phyloP scores from a whole-genome alignment of 164 flowering plant genomes.

The Taxillus chinensis region DNA sequence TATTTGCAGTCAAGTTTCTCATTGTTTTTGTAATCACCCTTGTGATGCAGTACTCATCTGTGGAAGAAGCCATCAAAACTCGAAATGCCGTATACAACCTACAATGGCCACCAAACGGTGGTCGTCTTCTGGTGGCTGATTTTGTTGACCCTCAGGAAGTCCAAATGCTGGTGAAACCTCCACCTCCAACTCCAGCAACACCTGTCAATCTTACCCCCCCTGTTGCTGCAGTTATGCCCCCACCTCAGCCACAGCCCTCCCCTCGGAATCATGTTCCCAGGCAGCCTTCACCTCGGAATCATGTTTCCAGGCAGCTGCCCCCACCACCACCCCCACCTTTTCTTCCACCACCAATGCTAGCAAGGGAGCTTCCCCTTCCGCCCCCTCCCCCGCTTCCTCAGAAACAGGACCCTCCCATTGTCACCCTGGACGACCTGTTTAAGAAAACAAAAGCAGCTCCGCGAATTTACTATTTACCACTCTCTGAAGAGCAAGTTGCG shows the following conservation, averaged over 20 bases:
- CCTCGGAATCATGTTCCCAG: conserved; percentile 33
- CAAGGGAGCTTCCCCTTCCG: conserved; percentile 43
- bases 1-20: neutral
- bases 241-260: conserved; percentile 21
- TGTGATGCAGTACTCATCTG: conserved; percentile 65
- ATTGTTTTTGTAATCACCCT: neutral
- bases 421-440: conserved; percentile 81
- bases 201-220: conserved; percentile 16
- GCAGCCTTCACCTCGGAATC: conserved; percentile 49
- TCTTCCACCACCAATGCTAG: conserved; percentile 39
- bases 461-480: conserved; percentile 75
- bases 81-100: conserved; percentile 82
- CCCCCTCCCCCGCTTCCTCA: conserved; percentile 54
- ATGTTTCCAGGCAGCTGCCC: conserved; percentile 26
- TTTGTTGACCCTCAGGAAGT: conserved; percentile 91
- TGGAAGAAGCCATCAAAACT: conserved; percentile 78
- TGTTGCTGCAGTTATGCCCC: conserved; percentile 5
- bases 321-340: conserved; percentile 52
- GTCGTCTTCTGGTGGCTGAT: conserved; percentile 68
- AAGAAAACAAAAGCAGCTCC: conserved; percentile 70
- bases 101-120: conserved; percentile 95
- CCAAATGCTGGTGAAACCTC: conserved; percentile 39
- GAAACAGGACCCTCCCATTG: conserved; percentile 58
- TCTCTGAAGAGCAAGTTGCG: conserved; percentile 75
- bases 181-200: conserved; percentile 24